Evolutionary conservation across 805 yeast genomes (phyloP), one percentile per base, ranked within the genome.

Genomic region (Monosporozyma siamensis): DNA sequence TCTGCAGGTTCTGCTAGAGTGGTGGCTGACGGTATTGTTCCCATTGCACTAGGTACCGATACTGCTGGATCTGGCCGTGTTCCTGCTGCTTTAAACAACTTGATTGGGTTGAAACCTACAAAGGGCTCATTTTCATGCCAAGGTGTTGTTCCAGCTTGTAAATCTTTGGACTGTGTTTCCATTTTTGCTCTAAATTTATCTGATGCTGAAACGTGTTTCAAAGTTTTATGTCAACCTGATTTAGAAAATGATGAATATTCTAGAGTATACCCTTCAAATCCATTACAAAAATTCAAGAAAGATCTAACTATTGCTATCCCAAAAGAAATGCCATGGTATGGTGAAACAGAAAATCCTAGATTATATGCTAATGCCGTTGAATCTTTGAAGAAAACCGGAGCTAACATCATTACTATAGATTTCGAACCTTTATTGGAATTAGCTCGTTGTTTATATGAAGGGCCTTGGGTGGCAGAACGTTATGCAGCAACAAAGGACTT

Each of bases 41-140:
- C 97, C 26, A 56, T 90, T 39, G 74, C 96, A 1, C 70, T 90
- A 52, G 97, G 97, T 29, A 92, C 97, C 5, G 98, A 90, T 60
- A 90, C 98, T 29, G 98, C 98, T 8, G 98, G 98, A 18, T 86
- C 95, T 5, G 97, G 97, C 34, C 77, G 98, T 56, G 98, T 90
- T 25, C 98, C 98, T 22, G 97, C 97, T 21, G 90, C 88, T 24
- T 70, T 90, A 50, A 90, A 90, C 72, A 92, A 92, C 64, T 66
- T 88, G 52, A 75, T 90, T 49, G 97, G 97, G 17, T 74, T 92
- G 51, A 90, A 90, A 64, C 97, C 98, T 30, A 80, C 97, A 1
- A 78, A 78, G 48, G 98, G 98, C 43, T 77, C 77, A 1, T 80
- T 90, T 53, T 84, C 95, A 7, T 78, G 94, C 44, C 61, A 70